A percentile compares a stretch with the other conserved stretches of the same genome.
Conservation (phyloP, 73 alveolate genomes). For the Paramecium pentaurelia region DNA sequence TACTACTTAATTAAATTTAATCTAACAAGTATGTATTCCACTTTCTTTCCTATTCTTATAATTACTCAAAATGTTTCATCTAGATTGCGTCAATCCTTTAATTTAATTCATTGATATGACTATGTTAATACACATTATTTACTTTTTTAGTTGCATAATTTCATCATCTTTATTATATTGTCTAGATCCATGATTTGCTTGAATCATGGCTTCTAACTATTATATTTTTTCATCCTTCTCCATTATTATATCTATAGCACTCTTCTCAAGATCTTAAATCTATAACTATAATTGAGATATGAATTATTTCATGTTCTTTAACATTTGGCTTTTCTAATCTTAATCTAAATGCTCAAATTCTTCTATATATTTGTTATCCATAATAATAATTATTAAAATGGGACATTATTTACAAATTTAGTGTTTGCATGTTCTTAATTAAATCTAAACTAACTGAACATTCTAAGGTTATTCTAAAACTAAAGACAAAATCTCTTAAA, state of each 20-base stretch:
- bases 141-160: neutral
- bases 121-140: neutral
- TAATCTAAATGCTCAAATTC: conserved; percentile 15
- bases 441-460: neutral
- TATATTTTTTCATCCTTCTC: conserved; percentile 32
- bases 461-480: neutral
- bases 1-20: neutral
- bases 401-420: neutral
- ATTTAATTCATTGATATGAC: conserved; percentile 15
- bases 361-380: conserved; percentile 4
- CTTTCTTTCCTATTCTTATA: conserved; percentile 3
- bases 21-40: neutral
- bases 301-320: neutral
- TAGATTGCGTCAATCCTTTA: conserved; percentile 1
- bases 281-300: neutral
- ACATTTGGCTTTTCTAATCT: conserved; percentile 16
- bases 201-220: neutral
- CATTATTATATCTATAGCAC: conserved; percentile 34
- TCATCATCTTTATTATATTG: neutral
- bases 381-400: neutral
- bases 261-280: neutral
- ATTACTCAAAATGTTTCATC: neutral
- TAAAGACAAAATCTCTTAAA: neutral
- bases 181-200: neutral
- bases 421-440: neutral